These are phyloP conservation scores for Cystofilobasidium bisporidii DNA, from an alignment of 768 basidiomycete genomes.

Conservation along the genomic window DNA sequence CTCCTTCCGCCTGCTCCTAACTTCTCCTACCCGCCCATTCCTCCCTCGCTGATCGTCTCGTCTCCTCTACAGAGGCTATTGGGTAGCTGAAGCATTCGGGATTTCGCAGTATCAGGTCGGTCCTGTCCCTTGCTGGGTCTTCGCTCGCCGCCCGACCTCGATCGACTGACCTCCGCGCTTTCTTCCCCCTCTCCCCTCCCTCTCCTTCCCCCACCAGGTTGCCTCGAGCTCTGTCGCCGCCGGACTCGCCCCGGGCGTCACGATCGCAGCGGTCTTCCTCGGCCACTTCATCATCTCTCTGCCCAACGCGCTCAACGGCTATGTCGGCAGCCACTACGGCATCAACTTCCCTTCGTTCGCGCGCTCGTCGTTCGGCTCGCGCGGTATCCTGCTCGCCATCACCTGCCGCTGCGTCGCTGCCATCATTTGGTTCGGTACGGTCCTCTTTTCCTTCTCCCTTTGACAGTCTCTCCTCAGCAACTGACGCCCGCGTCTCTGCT, in stretches of 20 bases:
- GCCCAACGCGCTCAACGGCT: slow-evolving; percentile 15
- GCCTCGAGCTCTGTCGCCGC: slow-evolving; percentile 25
- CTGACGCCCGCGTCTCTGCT: too few relatives aligned
- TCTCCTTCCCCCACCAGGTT: too few relatives aligned
- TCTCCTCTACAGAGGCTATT: slow-evolving; percentile 27
- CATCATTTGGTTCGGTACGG: slow-evolving; percentile 26
- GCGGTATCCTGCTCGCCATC: slow-evolving; percentile 29
- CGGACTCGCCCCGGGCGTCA: slow-evolving; percentile 28
- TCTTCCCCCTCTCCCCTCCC: too few relatives aligned
- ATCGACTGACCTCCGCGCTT: too few relatives aligned
- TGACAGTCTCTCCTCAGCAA: too few relatives aligned
- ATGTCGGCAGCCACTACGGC: slow-evolving; percentile 27
- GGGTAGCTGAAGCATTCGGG: slow-evolving; percentile 18
- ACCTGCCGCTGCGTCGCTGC: slow-evolving; percentile 19
- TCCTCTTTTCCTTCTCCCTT: too few relatives aligned
- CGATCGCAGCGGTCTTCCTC: slow-evolving; percentile 30
- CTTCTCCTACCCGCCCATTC: too few relatives aligned
- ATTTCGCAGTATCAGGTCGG: slow-evolving; percentile 27
- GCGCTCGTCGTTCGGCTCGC: slow-evolving; percentile 26
- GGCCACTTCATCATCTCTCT: slow-evolving; percentile 30
- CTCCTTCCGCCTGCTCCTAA: too few relatives aligned
- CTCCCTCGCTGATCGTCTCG: not conserved
- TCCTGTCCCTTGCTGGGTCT: too few relatives aligned
- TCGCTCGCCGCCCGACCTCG: too few relatives aligned
- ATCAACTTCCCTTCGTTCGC: slow-evolving; percentile 28